A percentile compares a stretch with the other conserved stretches of the same genome.
Evolutionary conservation across 257 asterid species (phyloP).

Genomic region (Rhazya stricta): DNA sequence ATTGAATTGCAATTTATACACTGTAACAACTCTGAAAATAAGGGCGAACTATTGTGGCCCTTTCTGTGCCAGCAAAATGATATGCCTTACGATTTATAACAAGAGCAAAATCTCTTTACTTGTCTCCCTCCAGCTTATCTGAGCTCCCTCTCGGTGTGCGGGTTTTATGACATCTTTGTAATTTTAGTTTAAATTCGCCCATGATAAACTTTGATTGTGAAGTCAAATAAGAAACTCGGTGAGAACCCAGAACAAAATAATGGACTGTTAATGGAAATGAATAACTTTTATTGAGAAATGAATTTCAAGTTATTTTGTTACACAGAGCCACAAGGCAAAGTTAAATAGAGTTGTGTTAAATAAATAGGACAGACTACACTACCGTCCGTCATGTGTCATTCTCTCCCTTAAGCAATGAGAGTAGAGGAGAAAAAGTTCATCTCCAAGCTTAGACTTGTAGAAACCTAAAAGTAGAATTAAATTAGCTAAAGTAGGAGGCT

Average conservation of each 20-base stretch:
- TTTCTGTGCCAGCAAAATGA: not conserved
- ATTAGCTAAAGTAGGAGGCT: slow-evolving; percentile 9
- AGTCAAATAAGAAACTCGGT: not conserved
- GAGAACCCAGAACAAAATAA: not conserved
- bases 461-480: not conserved
- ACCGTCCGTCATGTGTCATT: not conserved
- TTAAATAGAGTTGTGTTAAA: slow-evolving; percentile 9
- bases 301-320: slow-evolving; percentile 17
- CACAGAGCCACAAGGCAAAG: slow-evolving; percentile 11
- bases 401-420: slow-evolving; percentile 14
- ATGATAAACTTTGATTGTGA: not conserved
- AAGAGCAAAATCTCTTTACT: not conserved
- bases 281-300: slow-evolving; percentile 9
- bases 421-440: slow-evolving; percentile 73
- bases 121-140: not conserved
- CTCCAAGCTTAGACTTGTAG: slow-evolving; percentile 38
- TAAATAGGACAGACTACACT: not conserved
- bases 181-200: too few relatives aligned
- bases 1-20: not conserved
- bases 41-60: not conserved
- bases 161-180: too few relatives aligned
- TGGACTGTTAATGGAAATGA: not conserved
- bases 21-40: not conserved
- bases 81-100: too few relatives aligned
- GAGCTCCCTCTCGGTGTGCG: too few relatives aligned